A percentile compares a stretch with the other conserved stretches of the same genome.
phyloP scores from a whole-genome alignment of 371 early-diverging fungal genomes.

The Mucor racemosus region DNA sequence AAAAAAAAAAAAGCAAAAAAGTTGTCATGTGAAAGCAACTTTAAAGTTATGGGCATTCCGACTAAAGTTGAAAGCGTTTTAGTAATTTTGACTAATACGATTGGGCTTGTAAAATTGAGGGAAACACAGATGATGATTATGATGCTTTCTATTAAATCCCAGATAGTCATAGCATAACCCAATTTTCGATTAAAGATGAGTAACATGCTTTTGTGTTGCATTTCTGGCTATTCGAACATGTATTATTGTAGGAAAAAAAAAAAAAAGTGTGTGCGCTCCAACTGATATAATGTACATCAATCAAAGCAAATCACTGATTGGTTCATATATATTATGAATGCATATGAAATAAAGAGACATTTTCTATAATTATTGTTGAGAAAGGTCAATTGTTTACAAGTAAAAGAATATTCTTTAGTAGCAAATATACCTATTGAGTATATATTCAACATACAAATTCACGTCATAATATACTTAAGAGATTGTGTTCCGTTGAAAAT shows the following conservation, averaged over 20 bases:
- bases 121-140: not conserved
- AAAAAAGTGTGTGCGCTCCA: not conserved
- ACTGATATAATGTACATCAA: not conserved
- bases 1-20: not conserved
- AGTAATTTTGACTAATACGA: not conserved
- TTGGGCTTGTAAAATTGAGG: not conserved
- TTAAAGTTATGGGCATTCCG: not conserved
- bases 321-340: not conserved
- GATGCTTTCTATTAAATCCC: not conserved
- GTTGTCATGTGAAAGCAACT: constrained; percentile 1
- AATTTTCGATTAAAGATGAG: not conserved
- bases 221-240: not conserved
- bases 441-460: not conserved
- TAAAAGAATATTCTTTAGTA: not conserved
- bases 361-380: not conserved
- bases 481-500: not conserved
- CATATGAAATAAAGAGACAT: not conserved
- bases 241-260: not conserved
- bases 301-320: not conserved
- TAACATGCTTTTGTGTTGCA: not conserved
- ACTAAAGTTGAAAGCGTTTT: not conserved
- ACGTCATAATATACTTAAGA: constrained; percentile 8
- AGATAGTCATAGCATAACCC: constrained; percentile 1
- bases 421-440: not conserved
- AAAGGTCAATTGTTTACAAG: not conserved